Percentiles rank a stretch among this genome's conserved stretches.
These are phyloP conservation scores for Lactarius hengduanensis DNA, from an alignment of 768 basidiomycete species.

Conservation along the genomic window DNA sequence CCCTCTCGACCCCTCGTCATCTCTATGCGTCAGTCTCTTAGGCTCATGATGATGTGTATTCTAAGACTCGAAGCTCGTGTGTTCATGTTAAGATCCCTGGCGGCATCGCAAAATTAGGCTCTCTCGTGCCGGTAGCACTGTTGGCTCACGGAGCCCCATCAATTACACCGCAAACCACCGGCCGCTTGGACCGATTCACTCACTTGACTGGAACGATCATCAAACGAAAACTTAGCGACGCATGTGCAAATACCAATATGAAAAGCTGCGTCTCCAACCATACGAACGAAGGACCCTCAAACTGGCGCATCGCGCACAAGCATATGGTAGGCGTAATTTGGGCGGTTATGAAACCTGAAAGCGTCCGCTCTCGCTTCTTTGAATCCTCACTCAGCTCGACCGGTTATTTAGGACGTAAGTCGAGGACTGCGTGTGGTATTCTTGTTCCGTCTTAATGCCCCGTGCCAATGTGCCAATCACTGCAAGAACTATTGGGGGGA, in stretches of 20 bases:
- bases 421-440: neutral
- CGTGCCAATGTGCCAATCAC: neutral
- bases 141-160: neutral
- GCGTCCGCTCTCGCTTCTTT: neutral
- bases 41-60: neutral
- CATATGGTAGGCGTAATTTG: constrained; percentile 7
- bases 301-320: neutral
- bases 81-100: neutral
- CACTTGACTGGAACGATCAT: neutral
- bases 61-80: neutral
- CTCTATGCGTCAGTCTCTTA: neutral
- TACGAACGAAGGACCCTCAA: neutral
- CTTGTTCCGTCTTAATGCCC: neutral
- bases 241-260: neutral
- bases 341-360: constrained; percentile 10
- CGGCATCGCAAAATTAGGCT: neutral
- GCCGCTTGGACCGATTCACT: neutral
- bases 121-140: neutral
- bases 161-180: neutral
- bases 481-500: neutral
- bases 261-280: neutral
- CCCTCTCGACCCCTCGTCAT: neutral
- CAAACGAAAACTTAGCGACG: neutral
- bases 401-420: neutral
- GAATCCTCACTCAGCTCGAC: neutral